Conservation (phyloP, 116 monocot genomes). For the Phalaenopsis hybrid region DNA sequence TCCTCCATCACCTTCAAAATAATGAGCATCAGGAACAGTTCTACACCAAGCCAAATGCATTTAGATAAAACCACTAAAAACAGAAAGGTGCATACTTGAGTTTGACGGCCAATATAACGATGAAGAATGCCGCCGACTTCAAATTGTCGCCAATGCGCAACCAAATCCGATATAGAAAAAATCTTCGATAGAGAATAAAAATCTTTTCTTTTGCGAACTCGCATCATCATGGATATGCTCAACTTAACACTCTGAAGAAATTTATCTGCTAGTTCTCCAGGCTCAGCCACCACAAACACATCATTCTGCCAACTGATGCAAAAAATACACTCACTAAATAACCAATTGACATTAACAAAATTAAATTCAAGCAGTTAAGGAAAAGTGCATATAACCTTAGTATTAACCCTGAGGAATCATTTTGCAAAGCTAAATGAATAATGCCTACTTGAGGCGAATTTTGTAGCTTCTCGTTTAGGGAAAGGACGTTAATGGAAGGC, state of each 20-base stretch:
- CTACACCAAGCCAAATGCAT: not conserved
- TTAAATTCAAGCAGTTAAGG: not conserved
- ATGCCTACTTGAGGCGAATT: conserved; percentile 85
- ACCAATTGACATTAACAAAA: not conserved
- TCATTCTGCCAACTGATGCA: conserved; percentile 95
- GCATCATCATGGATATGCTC: conserved; percentile 53
- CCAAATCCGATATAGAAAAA: conserved; percentile 68
- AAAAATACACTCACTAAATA: not conserved
- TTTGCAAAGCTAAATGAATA: conserved; percentile 90
- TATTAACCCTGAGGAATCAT: conserved; percentile 87
- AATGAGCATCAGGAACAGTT: not conserved
- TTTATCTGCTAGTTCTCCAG: conserved; percentile 89
- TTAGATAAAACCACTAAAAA: not conserved
- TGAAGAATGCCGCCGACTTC: conserved; percentile 85
- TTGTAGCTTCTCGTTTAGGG: conserved; percentile 77
- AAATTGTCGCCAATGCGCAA: conserved; percentile 64
- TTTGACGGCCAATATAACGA: conserved; percentile 92
- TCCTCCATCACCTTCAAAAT: conserved; percentile 89
- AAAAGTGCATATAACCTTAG: conserved; percentile 44
- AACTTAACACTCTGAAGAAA: conserved; percentile 79
- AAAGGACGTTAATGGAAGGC: conserved; percentile 49
- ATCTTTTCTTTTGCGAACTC: conserved; percentile 41
- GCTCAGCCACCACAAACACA: conserved; percentile 99
- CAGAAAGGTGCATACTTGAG: conserved; percentile 55
- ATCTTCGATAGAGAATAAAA: conserved; percentile 48